Evolutionary conservation across 2,329 filamentous ascomycete species (phyloP), one percentile per base, ranked within the genome.

Genomic region (Ascochyta viciae-villosae): DNA sequence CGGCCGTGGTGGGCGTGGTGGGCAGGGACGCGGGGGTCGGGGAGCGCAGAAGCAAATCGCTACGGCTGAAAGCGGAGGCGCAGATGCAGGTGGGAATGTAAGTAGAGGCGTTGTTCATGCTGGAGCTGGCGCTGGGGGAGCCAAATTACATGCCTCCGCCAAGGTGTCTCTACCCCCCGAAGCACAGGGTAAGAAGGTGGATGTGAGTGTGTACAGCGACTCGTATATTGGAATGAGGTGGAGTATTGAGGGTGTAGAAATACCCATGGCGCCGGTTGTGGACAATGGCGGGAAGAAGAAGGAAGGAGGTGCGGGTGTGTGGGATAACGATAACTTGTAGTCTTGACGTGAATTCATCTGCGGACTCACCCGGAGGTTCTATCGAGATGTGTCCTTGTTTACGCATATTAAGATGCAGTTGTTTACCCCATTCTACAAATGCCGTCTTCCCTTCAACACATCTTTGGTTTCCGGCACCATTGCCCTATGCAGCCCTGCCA

Each of bases 161-260:
- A 78, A 77, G 22, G 81, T 93, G 23, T 87, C 84, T 67, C 70
- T 93, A 23, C 87, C 88, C 1, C 78, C 82, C 15, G 74, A 72
- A 33, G 71, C 72, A 24, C 78, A 80, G 60, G 82, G 78, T 13
- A 85, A 87, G 66, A 89, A 83, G 72, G 76, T 96, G 9, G 89
- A 92, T 70, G 83, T 97, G 3, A 73, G 84, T 59, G 87, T 97
- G 2, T 80, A 95, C 16, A 98, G 94, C 75, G 95, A 98, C 81
- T 87, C 87, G 15, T 98, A 98, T 76, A 80, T 92, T 31, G 91
- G 90, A 0, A 86, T 98, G 82, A 79, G 82, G 64, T 89, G 87
- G 86, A 75, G 64, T 29, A 61, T 86, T 5, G 74, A 78, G 16
- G 79, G 78, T 3, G 76, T 87, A 7, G 81, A 83, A 44, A 76